Percentiles rank a stretch among this genome's conserved stretches.
Evolutionary conservation across 2,329 filamentous ascomycete genomes (phyloP).

Genomic region (Dothiorella sarmentorum): DNA sequence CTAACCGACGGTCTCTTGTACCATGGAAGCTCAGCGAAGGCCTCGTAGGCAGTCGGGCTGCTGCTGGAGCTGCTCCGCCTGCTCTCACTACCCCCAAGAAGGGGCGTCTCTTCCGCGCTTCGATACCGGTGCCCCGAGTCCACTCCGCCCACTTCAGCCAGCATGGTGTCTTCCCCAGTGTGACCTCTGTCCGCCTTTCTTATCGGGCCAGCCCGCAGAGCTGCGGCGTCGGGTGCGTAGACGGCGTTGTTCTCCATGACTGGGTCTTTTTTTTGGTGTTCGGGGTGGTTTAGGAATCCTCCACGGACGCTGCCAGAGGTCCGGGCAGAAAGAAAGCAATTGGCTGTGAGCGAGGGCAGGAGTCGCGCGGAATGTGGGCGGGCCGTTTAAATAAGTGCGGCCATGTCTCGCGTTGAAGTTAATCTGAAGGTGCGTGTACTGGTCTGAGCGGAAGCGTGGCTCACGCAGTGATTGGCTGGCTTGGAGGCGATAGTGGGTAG

Average conservation of each 20-base stretch:
- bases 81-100: neutral
- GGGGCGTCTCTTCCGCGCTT: slow-evolving; percentile 3
- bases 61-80: neutral
- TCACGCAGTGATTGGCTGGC: neutral
- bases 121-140: slow-evolving; percentile 9
- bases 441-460: neutral
- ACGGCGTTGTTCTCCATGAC: slow-evolving; percentile 27
- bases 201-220: slow-evolving; percentile 22
- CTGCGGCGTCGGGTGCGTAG: slow-evolving; percentile 30
- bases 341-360: neutral
- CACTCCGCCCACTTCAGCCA: slow-evolving; percentile 52
- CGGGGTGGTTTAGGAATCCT: neutral
- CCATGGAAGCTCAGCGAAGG: slow-evolving; percentile 61
- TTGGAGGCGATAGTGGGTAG: neutral
- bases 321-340: neutral
- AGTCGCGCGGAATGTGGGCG: neutral
- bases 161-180: slow-evolving; percentile 31
- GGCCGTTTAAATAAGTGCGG: neutral
- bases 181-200: slow-evolving; percentile 19
- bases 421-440: neutral
- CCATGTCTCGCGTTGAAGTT: neutral
- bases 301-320: neutral
- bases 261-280: neutral
- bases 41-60: slow-evolving; percentile 28
- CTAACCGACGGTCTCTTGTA: slow-evolving; percentile 60